Conservation (phyloP, 164 flowering plant genomes). For the Nymphaea thermarum region DNA sequence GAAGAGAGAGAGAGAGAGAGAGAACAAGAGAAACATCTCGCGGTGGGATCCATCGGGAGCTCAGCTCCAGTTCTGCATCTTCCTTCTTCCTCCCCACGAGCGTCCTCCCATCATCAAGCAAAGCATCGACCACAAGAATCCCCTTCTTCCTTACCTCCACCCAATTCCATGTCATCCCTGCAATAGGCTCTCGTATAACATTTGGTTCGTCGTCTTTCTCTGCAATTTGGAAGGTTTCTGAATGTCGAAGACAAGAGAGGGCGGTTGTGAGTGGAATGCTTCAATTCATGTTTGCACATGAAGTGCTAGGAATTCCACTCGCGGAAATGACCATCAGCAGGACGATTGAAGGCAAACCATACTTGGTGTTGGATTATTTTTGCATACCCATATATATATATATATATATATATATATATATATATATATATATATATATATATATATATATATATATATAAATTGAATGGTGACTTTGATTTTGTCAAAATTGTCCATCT, state of each 20-base stretch:
- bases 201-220: too few relatives aligned
- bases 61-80: conserved; percentile 35
- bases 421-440: too few relatives aligned
- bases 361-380: conserved; percentile 28
- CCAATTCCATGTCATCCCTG: too few relatives aligned
- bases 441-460: too few relatives aligned
- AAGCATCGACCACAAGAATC: not conserved
- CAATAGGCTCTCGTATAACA: too few relatives aligned
- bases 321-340: conserved; percentile 48
- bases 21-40: conserved; percentile 61
- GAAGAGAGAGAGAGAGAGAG: conserved; percentile 38
- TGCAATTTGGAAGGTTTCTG: conserved; percentile 29
- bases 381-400: too few relatives aligned
- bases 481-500: too few relatives aligned
- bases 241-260: conserved; percentile 60
- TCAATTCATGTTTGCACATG: conserved; percentile 59
- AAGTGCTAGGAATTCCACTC: conserved; percentile 50
- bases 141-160: conserved; percentile 5
- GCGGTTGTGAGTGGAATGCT: conserved; percentile 75
- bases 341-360: conserved; percentile 75
- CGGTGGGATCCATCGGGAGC: conserved; percentile 45
- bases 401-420: too few relatives aligned
- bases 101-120: conserved; percentile 51
- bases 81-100: conserved; percentile 41
- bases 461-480: too few relatives aligned